These are phyloP conservation scores for Diaporthe sp. DNA, from an alignment of 2,329 filamentous ascomycete species.

Conservation along the genomic window DNA sequence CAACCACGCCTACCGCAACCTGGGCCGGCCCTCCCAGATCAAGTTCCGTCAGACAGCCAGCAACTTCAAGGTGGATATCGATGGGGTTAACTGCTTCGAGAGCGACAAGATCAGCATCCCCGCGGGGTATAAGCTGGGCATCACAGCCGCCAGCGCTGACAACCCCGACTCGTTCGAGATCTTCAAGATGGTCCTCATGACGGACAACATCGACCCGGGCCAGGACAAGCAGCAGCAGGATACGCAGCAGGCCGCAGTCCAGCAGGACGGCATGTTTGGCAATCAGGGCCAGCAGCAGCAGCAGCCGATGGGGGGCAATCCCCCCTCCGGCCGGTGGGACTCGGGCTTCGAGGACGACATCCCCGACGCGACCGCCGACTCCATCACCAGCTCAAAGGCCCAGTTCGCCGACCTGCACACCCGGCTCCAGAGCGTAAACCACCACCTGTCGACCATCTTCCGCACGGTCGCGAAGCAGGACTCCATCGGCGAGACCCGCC, in stretches of 20 bases:
- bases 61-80: slow-evolving; percentile 83
- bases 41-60: slow-evolving; percentile 76
- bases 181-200: slow-evolving; percentile 85
- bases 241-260: slow-evolving; percentile 40
- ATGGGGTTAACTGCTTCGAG: slow-evolving; percentile 86
- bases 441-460: slow-evolving; percentile 76
- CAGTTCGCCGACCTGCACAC: slow-evolving; percentile 91
- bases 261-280: slow-evolving; percentile 40
- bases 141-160: slow-evolving; percentile 90
- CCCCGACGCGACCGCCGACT: slow-evolving; percentile 63
- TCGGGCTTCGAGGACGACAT: slow-evolving; percentile 58
- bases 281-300: slow-evolving; percentile 50
- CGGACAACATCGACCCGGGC: slow-evolving; percentile 58
- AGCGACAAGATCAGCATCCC: slow-evolving; percentile 85
- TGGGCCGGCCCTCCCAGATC: slow-evolving; percentile 85
- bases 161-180: slow-evolving; percentile 95
- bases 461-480: slow-evolving; percentile 67
- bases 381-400: slow-evolving; percentile 63
- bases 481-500: slow-evolving; percentile 67
- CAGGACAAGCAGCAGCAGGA: slow-evolving; percentile 44
- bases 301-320: slow-evolving; percentile 44
- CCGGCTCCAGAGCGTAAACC: slow-evolving; percentile 81
- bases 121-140: slow-evolving; percentile 84
- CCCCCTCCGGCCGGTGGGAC: slow-evolving; percentile 46
- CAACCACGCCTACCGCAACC: slow-evolving; percentile 90